These are phyloP conservation scores for Penicillium vulpinum DNA, from an alignment of 2,329 filamentous ascomycete species.

Conservation along the genomic window DNA sequence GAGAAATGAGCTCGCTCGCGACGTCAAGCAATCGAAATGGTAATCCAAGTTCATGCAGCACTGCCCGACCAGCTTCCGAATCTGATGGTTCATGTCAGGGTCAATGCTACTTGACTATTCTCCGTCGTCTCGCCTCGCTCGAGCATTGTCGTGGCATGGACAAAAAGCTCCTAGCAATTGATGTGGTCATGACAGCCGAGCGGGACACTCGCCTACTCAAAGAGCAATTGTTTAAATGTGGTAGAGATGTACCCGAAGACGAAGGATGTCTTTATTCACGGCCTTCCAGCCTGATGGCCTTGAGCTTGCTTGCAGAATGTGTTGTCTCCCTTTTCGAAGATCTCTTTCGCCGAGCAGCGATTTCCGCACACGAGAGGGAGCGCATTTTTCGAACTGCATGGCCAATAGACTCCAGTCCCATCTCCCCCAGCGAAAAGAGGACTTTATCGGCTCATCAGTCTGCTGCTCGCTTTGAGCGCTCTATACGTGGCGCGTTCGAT, in stretches of 20 bases:
- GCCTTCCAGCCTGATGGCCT: background rate
- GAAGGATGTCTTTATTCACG: background rate
- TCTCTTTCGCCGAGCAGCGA: background rate
- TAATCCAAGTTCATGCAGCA: background rate
- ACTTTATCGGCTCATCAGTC: background rate
- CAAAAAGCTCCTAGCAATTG: background rate
- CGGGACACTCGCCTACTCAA: background rate
- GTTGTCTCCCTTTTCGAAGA: background rate
- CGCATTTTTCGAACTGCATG: background rate
- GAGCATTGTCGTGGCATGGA: background rate
- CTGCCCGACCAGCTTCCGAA: background rate
- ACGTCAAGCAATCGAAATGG: background rate
- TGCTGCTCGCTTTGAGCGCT: background rate
- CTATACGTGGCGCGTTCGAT: background rate
- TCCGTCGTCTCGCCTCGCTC: background rate
- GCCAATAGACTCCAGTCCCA: background rate
- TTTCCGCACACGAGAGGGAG: background rate
- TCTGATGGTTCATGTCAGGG: background rate
- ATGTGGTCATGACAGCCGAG: background rate
- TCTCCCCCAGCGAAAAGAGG: background rate
- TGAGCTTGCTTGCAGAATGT: background rate
- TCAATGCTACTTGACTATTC: background rate
- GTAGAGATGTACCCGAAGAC: background rate
- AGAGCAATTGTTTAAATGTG: background rate
- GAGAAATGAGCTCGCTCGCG: background rate